Base-by-base conservation (phyloP, 306 rosid genomes). In the Pyrus communis region DNA sequence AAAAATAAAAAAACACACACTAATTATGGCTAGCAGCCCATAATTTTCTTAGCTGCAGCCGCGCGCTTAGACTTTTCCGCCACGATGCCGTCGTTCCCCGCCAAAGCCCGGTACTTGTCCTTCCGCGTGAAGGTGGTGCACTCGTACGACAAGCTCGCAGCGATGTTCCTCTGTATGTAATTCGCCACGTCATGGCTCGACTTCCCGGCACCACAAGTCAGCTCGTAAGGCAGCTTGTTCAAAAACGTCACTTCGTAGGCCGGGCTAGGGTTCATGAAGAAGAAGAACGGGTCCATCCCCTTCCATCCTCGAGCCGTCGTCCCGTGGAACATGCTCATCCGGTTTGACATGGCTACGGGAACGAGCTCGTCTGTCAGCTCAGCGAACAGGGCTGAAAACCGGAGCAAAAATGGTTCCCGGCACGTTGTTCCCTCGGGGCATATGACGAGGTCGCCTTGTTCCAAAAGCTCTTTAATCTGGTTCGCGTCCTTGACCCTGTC, bases 201-300 rank as follows among this genome's bases (percentile, higher is more conserved):
- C 57, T 89, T 93, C 1, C 93, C 91, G 0, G 84, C 77, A 1
- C 81, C 60, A 46, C 92, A 82, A 1, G 93, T 93, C n/a, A 91
- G 76, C 78, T 91, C 93, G 30, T 66, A 69, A 0, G 98, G 90
- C 77, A 93, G 46, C 88, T 91, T 93, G 21, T 88, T 88, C 79
- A 93, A 65, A 52, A 91, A 88, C 0, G 85, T 88, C 0, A 93
- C 91, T 70, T 91, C 97, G 60, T 91, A 93, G 1, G 81, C 71
- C 8, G 96, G 97, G 59, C 92, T 88, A 30, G 98, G 97, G 84
- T 93, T 93, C 98, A 91, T 93, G 86, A 88, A 87, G 83, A 93
- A 89, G 88, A 89, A 91, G 25, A 93, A 93, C 0, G 96, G 97
- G 72, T 92, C 97, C 97, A 92, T 85, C 35, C 96, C 97, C 38